phyloP scores from a whole-genome alignment of 192 early-diverging fungal genomes.

The Podila horticola region DNA sequence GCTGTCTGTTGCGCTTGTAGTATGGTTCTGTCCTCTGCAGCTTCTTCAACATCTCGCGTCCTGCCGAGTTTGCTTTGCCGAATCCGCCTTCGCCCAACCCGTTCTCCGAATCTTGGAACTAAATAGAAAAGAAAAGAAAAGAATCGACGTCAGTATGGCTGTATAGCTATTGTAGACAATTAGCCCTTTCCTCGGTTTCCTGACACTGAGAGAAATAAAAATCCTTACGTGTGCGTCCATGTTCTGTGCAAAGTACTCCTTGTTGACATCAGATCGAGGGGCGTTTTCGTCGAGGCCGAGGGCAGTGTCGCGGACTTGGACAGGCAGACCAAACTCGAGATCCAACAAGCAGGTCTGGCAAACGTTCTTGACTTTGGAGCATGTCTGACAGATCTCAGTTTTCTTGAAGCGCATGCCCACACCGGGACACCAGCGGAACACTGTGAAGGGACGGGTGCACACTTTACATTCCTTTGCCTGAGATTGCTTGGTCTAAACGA shows the following conservation, averaged over 20 bases:
- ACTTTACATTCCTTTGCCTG: conserved; percentile 86
- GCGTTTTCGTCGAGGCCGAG: conserved; percentile 79
- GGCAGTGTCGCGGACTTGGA: conserved; percentile 92
- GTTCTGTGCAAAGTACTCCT: conserved; percentile 87
- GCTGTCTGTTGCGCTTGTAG: conserved; percentile 89
- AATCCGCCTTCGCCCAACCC: conserved; percentile 71
- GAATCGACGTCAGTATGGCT: no score
- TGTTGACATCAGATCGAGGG: conserved; percentile 88
- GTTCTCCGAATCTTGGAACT: conserved; percentile 40
- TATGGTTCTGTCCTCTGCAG: conserved; percentile 90
- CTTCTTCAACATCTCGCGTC: conserved; percentile 78
- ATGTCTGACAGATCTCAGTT: conserved; percentile 98
- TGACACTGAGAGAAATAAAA: background rate
- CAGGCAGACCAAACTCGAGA: conserved; percentile 93
- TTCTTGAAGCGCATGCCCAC: conserved; percentile 96
- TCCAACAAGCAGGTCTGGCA: conserved; percentile 98
- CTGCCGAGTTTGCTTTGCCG: conserved; percentile 75
- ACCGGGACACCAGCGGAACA: conserved; percentile 97
- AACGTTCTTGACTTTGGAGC: conserved; percentile 98
- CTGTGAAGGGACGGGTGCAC: conserved; percentile 92
- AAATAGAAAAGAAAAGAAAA: background rate
- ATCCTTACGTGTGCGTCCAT: conserved; percentile 68
- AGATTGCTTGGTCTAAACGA: conserved; percentile 69
- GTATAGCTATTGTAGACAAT: no score
- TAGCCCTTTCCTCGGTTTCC: no score